Evolutionary conservation across 306 rosid species (phyloP).

Genomic region (Fragaria ananassa): DNA sequence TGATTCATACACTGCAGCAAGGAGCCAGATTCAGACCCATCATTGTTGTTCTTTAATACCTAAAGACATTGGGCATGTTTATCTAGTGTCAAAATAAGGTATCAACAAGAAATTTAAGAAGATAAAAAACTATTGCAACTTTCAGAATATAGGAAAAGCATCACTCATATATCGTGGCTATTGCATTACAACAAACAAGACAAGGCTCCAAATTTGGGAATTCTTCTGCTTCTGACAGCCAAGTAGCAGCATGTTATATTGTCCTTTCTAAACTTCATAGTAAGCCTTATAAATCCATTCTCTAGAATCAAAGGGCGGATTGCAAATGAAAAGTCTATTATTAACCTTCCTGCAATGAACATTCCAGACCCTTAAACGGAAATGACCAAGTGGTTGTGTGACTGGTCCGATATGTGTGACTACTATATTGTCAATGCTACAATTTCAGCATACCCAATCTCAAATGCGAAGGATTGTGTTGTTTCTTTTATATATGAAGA

Average conservation of each 20-base stretch:
- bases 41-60: slow-evolving; percentile 73
- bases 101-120: slow-evolving; percentile 8
- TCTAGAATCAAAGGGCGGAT: neutral
- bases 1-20: slow-evolving; percentile 82
- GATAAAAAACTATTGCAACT: slow-evolving; percentile 16
- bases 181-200: neutral
- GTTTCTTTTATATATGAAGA: neutral
- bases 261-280: neutral
- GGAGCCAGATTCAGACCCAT: slow-evolving; percentile 87
- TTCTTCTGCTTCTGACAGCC: neutral
- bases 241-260: neutral
- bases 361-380: neutral
- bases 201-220: neutral
- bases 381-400: neutral
- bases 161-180: neutral
- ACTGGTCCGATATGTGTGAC: neutral
- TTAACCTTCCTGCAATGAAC: neutral
- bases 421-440: neutral
- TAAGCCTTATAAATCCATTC: neutral
- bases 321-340: neutral
- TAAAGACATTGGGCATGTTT: slow-evolving; percentile 34
- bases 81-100: slow-evolving; percentile 18
- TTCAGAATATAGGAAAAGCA: neutral
- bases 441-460: neutral
- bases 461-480: neutral